Evolutionary conservation across 2,329 filamentous ascomycete species (phyloP), one percentile per base, ranked within the genome.

Genomic region (Beauveria asiatica): DNA sequence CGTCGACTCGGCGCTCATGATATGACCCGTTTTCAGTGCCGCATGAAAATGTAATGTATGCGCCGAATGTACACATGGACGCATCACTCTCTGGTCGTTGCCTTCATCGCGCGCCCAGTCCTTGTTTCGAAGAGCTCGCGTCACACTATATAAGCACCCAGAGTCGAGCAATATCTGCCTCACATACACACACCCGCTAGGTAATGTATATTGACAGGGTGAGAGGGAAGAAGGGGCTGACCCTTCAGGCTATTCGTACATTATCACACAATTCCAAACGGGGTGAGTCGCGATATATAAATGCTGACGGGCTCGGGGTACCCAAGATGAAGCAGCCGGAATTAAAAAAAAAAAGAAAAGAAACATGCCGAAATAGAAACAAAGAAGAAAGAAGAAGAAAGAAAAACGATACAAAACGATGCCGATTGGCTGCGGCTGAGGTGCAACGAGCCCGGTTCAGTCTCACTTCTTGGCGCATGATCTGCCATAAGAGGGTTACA

Each of bases 401-500:
- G 10, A 11, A 37, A 37, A 37, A 13, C 11, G 33, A 37, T 13
- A 37, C 33, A 5, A 37, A 13, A 37, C 5, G 11, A 37, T 37
- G 13, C 33, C 39, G 39, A 19, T n/a, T 53, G 51, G 37, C 21
- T 21, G 19, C n/a, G 19, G 30, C 48, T 33, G 27, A 3, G n/a
- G 11, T 17, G 37, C 21, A 8, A 8, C 30, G 23, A 33, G 5
- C 11, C 17, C 16, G 39, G 53, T 46, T 21, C 42, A 37, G 53
- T n/a, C 41, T 46, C 53, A 11, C 46, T 27, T 46, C 4, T 46
- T 11, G 9, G 41, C 37, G 33, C 16, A 42, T 27, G 17, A 44
- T 27, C 54, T 57, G 44, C 42, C 54, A 49, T 57, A 49, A 57
- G 54, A 57, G 44, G 54, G 53, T 55, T 55, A 46, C 53, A 55